Evolutionary conservation across 148 eudicot genomes (phyloP).

Genomic region (Chenopodium album): DNA sequence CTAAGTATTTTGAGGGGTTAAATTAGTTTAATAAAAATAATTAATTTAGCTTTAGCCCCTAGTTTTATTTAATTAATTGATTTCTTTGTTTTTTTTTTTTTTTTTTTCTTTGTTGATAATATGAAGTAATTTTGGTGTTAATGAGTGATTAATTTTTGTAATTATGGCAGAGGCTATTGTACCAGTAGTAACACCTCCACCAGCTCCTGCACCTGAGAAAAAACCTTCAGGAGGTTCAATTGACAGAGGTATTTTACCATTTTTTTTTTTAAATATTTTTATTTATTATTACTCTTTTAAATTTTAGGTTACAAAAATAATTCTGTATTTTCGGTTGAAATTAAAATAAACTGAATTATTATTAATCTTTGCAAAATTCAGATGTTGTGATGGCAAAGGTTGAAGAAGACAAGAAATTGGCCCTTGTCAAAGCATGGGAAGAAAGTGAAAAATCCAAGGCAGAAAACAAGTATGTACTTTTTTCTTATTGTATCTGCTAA

Average conservation of each 20-base stretch:
- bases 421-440: conserved; percentile 80
- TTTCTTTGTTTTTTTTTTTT: no score
- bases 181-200: conserved; percentile 24
- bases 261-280: neutral
- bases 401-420: conserved; percentile 58
- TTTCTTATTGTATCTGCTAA: neutral
- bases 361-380: conserved; percentile 16
- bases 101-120: no score
- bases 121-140: neutral
- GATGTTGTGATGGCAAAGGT: conserved; percentile 48
- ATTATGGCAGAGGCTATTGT: conserved; percentile 35
- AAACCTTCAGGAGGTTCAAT: conserved; percentile 32
- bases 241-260: conserved; percentile 36
- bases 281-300: neutral
- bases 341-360: neutral
- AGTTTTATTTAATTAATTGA: no score
- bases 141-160: neutral
- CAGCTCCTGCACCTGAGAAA: conserved; percentile 26
- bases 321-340: neutral
- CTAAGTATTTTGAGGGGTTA: no score
- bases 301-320: neutral
- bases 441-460: conserved; percentile 62
- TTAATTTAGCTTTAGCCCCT: no score
- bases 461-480: conserved; percentile 49
- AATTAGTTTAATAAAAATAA: no score